Evolutionary conservation across 352 stramenopile species (phyloP), one percentile per base, ranked within the genome.

Genomic region (Globisporangium radiosum): DNA sequence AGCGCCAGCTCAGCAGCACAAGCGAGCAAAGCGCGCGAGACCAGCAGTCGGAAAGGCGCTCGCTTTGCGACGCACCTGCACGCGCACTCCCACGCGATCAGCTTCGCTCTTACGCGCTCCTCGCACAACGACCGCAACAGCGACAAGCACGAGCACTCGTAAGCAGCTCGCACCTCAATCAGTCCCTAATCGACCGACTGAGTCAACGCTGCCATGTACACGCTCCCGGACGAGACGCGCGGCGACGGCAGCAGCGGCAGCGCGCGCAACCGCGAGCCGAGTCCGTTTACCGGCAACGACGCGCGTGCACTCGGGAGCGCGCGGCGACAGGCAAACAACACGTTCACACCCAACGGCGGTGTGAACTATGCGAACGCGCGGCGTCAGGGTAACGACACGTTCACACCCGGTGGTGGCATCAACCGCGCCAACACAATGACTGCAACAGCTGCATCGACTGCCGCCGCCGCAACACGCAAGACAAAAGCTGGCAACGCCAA

Each of bases 251-350:
- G 25, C 25, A 48, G 33, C 9, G 44, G 56, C 37, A 60, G 56
- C 36, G 43, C 51, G 19, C 58, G 58, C 58, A 57, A 58, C 19
- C 58, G 58, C 51, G 58, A 63, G 25, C 37, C 58, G 58, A 64
- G 59, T n/a, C 59, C 59, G 19, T 64, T 59, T 37, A 15, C 19
- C 11, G 51, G 38, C 25, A 44, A 45, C n/a, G 48, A 50, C 11
- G 19, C 19, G 47, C 47, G 47, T 38, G 14, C 14, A 15, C 25
- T 39, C 11, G 49, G 19, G 1, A 40, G 19, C 15, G 13, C 51
- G 51, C 37, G 36, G 38, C 51, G 13, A 0, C 36, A 36, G 5
- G 39, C 13, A 4, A 42, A 39, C 19, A 54, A 54, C 49, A 43
- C 49, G 49, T 42, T 54, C 49, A 42, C 51, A 8, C 13, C 38